Evolutionary conservation across 306 rosid genomes (phyloP), one percentile per base, ranked within the genome.

Genomic region (Pyrus betulifolia): DNA sequence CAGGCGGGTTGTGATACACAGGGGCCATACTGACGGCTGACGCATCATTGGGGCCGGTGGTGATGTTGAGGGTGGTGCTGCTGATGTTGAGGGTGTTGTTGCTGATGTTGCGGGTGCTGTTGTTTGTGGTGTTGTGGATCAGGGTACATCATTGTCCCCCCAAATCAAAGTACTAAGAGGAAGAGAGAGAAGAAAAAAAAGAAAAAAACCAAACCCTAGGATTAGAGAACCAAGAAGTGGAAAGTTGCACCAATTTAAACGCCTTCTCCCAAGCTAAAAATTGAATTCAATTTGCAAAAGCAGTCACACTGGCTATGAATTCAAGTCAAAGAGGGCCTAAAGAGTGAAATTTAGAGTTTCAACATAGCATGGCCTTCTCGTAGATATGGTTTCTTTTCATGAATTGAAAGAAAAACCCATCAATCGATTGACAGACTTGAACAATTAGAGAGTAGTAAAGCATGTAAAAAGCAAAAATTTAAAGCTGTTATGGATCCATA

Each of bases 81-180:
- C 38, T 82, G 87, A 0, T 69, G 80, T 8, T 85, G 90, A 17
- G 79, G 28, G 2, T 71, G 63, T 6, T 88, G 90, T 3, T 86
- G 89, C 21, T 77, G 85, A 1, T 76, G 77, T 4, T 76, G 85
- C 0, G 51, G 74, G 5, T 85, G 93, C 11, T 67, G 87, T 11
- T 69, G 87, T 4, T 72, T 83, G 54, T 86, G 93, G 0, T 80
- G 80, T 7, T 80, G 85, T 59, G 90, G 92, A 70, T 91, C 98
- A 60, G 85, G 87, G 89, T 90, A 94, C 93, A 92, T 91, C 90
- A 81, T 81, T 63, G 1, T 57, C 60, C 1, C 70, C 67, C 52
- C 49, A 27, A 13, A 8, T 30, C 19, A 23, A 58, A 59, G 23
- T 31, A 62, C 42, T 15, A 18, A 64, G 35, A 31, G 35, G 6